These are phyloP conservation scores for Russula griseocarnosa DNA, from an alignment of 768 basidiomycete genomes.

Conservation along the genomic window DNA sequence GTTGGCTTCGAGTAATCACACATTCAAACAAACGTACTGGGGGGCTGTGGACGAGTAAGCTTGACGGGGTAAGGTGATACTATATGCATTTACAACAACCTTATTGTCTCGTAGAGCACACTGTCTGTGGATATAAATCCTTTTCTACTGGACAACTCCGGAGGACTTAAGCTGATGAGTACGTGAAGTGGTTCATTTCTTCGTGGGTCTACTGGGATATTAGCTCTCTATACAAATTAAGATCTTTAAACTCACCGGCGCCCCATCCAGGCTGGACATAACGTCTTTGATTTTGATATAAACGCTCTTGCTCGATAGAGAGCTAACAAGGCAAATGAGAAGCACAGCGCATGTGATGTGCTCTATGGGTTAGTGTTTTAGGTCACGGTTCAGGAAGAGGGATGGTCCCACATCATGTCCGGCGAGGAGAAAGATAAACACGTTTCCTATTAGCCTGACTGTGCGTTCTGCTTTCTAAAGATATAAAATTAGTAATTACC, in stretches of 20 bases:
- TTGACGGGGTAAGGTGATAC: too few relatives aligned
- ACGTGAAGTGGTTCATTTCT: slow-evolving; percentile 29
- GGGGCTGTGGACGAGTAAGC: slow-evolving; percentile 3
- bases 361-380: slow-evolving; percentile 32
- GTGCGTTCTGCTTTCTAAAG: too few relatives aligned
- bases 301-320: slow-evolving; percentile 41
- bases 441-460: slow-evolving; percentile 28
- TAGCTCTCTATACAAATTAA: neutral
- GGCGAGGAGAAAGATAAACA: slow-evolving; percentile 37
- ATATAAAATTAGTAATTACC: too few relatives aligned
- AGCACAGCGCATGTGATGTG: slow-evolving; percentile 38
- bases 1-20: neutral
- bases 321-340: slow-evolving; percentile 40
- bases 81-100: too few relatives aligned
- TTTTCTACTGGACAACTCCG: neutral
- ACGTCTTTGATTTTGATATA: slow-evolving; percentile 37
- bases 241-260: neutral
- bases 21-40: slow-evolving; percentile 1
- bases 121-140: too few relatives aligned
- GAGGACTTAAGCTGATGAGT: slow-evolving; percentile 25
- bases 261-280: slow-evolving; percentile 30
- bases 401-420: slow-evolving; percentile 32
- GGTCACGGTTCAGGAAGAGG: neutral
- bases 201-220: slow-evolving; percentile 28
- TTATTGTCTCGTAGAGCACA: too few relatives aligned